Evolutionary conservation across 1,284 basidiomycete genomes (phyloP), one percentile per base, ranked within the genome.

Genomic region (Sporisorium reilianum): DNA sequence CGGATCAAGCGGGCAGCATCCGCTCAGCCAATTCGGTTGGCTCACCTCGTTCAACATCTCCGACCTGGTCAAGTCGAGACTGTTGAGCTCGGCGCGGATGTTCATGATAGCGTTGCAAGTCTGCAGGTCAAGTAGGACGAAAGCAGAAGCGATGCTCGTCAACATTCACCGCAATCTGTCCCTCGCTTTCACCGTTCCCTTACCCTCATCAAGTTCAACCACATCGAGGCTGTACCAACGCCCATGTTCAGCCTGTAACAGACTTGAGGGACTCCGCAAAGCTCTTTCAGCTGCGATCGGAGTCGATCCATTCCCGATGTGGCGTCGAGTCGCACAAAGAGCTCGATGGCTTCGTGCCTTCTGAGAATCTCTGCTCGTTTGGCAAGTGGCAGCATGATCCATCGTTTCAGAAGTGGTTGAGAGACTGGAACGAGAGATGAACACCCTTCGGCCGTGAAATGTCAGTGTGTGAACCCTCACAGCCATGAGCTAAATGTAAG

Each of bases 261-360:
- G 8, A 65, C 36, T 34, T 64, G 57, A 0, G 64, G 74, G 8
- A 72, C 28, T 1, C 56, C 60, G 12, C 69, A 58, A 0, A 72
- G 57, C 45, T 65, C 62, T 22, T 48, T 28, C 2, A 76, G 58
- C n/a, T 48, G 55, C 8, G 38, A 16, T 7, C 64, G 61, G n/a
- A 72, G 57, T 5, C 55, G 42, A 5, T 45, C 36, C 28, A 72
- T 30, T 30, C 65, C 64, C 3, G 60, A 32, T 22, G 46, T n/a
- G 12, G 58, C 23, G 23, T 72, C 74, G 16, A 64, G 61, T 20
- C 54, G 55, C 26, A 64, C 30, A 6, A 76, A 50, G 4, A 65
- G 48, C 53, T 72, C 69, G 20, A 76, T 69, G 4, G 69, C 74
- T 20, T 76, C 58, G 30, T 72, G 74, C 25, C 74, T 54, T 20